Conservation (phyloP, 306 rosid species). For the Prunus persica region DNA sequence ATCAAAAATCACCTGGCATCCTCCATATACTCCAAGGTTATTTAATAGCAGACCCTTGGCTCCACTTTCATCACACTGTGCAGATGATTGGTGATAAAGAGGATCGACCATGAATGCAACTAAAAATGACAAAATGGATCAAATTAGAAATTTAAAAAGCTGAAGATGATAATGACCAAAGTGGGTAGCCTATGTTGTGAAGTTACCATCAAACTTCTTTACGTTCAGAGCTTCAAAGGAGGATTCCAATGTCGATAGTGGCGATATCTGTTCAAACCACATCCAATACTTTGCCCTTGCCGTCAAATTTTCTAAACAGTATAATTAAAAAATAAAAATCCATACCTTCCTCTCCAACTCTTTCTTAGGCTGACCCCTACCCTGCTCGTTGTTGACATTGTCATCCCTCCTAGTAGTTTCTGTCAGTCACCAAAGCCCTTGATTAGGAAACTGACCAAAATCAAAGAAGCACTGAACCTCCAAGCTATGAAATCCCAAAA, state of each 20-base stretch:
- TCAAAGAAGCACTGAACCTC: background rate
- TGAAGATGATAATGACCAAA: background rate
- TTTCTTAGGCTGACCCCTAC: slow-evolving; percentile 17
- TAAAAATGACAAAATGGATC: slow-evolving; percentile 32
- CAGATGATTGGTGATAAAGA: slow-evolving; percentile 88
- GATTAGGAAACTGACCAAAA: slow-evolving; percentile 4
- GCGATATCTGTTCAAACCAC: slow-evolving; percentile 20
- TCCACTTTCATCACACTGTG: slow-evolving; percentile 97
- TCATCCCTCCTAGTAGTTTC: background rate
- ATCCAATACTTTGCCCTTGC: slow-evolving; percentile 11
- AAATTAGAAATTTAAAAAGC: slow-evolving; percentile 24
- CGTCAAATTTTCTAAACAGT: background rate
- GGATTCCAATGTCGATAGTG: slow-evolving; percentile 29
- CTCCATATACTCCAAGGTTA: slow-evolving; percentile 86
- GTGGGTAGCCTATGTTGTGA: slow-evolving; percentile 11
- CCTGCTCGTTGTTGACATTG: background rate
- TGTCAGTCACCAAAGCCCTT: background rate
- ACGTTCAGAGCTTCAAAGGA: slow-evolving; percentile 27
- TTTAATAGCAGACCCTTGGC: slow-evolving; percentile 90
- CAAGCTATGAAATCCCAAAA: slow-evolving; percentile 13
- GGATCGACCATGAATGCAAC: slow-evolving; percentile 90
- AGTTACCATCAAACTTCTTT: slow-evolving; percentile 34
- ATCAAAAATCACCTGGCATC: slow-evolving; percentile 87
- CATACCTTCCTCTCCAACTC: slow-evolving; percentile 23
- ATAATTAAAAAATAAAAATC: background rate